A percentile compares a stretch with the other conserved stretches of the same genome.
These are phyloP conservation scores for Panellus pusillus DNA, from an alignment of 768 basidiomycete genomes.

Conservation along the genomic window DNA sequence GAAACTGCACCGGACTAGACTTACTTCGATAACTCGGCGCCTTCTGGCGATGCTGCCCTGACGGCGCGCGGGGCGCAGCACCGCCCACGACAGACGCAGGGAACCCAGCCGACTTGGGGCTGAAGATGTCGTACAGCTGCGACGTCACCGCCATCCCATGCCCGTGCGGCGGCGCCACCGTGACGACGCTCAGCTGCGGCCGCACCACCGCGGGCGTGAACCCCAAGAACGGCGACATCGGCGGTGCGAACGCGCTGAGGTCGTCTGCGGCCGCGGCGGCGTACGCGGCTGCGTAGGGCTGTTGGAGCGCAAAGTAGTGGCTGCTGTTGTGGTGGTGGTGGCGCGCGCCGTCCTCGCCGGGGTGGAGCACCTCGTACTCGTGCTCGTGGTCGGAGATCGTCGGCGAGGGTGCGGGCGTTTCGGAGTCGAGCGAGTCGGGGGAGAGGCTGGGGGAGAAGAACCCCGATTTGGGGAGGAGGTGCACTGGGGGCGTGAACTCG, in stretches of 20 bases:
- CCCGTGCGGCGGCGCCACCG: conserved; percentile 5
- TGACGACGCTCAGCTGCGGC: conserved; percentile 3
- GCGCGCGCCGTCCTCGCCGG: conserved; percentile 1
- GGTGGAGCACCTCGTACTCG: not conserved
- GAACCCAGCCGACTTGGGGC: conserved; percentile 6
- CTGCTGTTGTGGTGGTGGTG: not conserved
- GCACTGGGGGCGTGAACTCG: conserved; percentile 2
- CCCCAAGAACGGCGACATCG: not conserved
- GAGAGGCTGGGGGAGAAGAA: not conserved
- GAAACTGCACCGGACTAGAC: not conserved
- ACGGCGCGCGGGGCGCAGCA: no score
- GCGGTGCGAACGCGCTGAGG: not conserved
- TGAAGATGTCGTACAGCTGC: conserved; percentile 14
- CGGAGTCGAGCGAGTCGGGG: not conserved
- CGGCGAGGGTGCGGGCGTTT: conserved; percentile 8
- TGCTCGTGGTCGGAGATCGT: conserved; percentile 9
- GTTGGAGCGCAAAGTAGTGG: not conserved
- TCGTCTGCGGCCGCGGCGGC: no score
- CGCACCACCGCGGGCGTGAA: not conserved
- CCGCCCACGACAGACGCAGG: not conserved
- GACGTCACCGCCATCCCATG: conserved; percentile 10
- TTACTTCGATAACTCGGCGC: conserved; percentile 11
- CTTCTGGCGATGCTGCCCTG: conserved; percentile 1
- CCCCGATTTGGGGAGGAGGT: not conserved
- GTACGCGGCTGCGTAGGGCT: no score